Conservation (phyloP, 306 rosid species). For the Dalbergia cochinchinensis region DNA sequence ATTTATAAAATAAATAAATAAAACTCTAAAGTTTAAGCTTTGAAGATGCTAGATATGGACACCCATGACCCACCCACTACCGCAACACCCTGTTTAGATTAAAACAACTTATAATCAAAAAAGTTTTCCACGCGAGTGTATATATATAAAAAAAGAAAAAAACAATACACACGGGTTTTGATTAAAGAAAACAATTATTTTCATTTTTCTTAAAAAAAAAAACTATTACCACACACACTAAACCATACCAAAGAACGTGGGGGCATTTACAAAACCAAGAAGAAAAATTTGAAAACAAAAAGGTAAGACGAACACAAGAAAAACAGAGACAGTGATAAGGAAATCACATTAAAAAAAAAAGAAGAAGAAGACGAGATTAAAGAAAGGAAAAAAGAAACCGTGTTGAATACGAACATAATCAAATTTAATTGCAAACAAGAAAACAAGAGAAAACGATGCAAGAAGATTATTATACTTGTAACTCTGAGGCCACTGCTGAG, state of each 20-base stretch:
- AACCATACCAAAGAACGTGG: too few species aligned
- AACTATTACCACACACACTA: too few species aligned
- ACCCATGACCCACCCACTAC: too few species aligned
- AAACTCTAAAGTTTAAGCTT: neutral
- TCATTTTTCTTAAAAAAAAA: too few species aligned
- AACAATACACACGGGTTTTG: neutral
- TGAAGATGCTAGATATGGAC: neutral
- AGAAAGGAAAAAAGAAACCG: too few species aligned
- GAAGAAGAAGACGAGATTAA: neutral
- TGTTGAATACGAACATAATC: neutral
- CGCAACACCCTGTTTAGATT: neutral
- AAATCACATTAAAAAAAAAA: neutral
- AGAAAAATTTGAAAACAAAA: neutral
- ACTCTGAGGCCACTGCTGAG: slow-evolving; percentile 90
- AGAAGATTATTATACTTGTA: slow-evolving; percentile 57
- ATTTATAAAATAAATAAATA: neutral
- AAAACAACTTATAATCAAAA: neutral
- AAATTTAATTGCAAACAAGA: too few species aligned
- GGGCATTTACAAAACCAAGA: too few species aligned
- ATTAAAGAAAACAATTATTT: too few species aligned
- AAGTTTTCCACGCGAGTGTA: neutral
- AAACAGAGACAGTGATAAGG: neutral
- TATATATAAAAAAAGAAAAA: neutral
- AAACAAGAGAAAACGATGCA: neutral
- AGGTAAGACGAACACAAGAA: neutral